Evolutionary conservation across 2,329 filamentous ascomycete species (phyloP).

Genomic region (Penicillium sp.): DNA sequence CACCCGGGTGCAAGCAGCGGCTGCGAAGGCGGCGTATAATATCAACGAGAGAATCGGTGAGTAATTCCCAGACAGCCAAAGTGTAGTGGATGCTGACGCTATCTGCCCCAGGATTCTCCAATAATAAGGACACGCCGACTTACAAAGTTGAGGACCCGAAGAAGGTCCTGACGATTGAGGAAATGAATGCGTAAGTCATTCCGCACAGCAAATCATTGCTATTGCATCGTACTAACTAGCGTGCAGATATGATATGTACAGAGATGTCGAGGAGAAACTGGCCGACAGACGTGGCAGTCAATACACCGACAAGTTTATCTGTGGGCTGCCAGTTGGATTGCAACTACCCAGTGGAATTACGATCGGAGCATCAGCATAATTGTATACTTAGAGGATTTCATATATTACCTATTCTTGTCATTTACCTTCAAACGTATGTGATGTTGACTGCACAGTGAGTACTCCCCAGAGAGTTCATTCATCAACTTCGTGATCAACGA

Average conservation of each 20-base stretch:
- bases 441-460: no score
- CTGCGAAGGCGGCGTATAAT: slow-evolving; percentile 58
- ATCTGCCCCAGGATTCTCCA: slow-evolving; percentile 56
- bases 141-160: slow-evolving; percentile 63
- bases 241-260: slow-evolving; percentile 58
- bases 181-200: slow-evolving; percentile 62
- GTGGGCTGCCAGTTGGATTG: slow-evolving; percentile 50
- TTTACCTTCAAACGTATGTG: no score
- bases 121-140: slow-evolving; percentile 54
- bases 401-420: no score
- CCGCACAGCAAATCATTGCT: background rate
- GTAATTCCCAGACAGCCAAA: slow-evolving; percentile 6
- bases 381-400: no score
- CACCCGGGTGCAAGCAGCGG: slow-evolving; percentile 57
- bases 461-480: no score
- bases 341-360: slow-evolving; percentile 34
- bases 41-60: slow-evolving; percentile 62
- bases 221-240: background rate
- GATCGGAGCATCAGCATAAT: slow-evolving; percentile 25
- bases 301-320: slow-evolving; percentile 42
- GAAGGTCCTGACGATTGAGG: slow-evolving; percentile 64
- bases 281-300: slow-evolving; percentile 27
- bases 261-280: slow-evolving; percentile 53
- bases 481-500: no score
- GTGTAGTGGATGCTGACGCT: slow-evolving; percentile 7